Evolutionary conservation across 108 stramenopile species (phyloP).

Genomic region (Skeletonema menzelii): DNA sequence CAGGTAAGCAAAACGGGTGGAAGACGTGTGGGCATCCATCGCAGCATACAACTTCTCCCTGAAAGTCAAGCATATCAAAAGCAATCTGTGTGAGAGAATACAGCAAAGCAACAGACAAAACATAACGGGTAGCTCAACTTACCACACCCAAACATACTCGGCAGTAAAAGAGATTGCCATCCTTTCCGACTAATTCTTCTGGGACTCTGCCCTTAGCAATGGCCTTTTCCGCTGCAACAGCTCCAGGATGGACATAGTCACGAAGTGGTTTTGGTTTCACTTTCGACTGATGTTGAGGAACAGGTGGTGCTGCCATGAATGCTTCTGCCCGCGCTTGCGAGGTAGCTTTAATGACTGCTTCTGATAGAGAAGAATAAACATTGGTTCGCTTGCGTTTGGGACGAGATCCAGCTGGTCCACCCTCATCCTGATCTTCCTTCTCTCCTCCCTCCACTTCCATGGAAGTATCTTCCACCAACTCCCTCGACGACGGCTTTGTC

Average conservation of each 20-base stretch:
- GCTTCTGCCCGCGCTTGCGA: constrained; percentile 4
- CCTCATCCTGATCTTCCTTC: neutral
- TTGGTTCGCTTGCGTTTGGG: constrained; percentile 16
- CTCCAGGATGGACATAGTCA: constrained; percentile 3
- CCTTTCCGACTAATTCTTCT: constrained; percentile 37
- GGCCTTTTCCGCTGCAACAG: neutral
- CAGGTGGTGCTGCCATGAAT: neutral
- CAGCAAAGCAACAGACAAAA: too few species aligned
- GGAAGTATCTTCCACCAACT: neutral
- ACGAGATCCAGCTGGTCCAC: neutral
- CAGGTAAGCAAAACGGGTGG: constrained; percentile 70
- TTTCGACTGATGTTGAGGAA: neutral
- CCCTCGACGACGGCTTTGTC: neutral
- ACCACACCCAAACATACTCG: constrained; percentile 55
- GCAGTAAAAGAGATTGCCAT: constrained; percentile 83
- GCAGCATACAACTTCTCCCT: constrained; percentile 83
- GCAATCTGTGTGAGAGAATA: too few species aligned
- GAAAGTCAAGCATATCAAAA: too few species aligned
- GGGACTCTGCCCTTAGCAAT: neutral
- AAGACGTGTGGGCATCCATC: constrained; percentile 84
- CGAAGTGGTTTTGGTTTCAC: neutral
- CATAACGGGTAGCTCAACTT: too few species aligned
- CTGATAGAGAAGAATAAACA: constrained; percentile 11
- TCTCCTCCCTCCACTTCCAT: constrained; percentile 3
- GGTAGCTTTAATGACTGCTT: constrained; percentile 14